Evolutionary conservation across 2,329 filamentous ascomycete species (phyloP), one percentile per base, ranked within the genome.

Genomic region (Waltergamsia citrina): DNA sequence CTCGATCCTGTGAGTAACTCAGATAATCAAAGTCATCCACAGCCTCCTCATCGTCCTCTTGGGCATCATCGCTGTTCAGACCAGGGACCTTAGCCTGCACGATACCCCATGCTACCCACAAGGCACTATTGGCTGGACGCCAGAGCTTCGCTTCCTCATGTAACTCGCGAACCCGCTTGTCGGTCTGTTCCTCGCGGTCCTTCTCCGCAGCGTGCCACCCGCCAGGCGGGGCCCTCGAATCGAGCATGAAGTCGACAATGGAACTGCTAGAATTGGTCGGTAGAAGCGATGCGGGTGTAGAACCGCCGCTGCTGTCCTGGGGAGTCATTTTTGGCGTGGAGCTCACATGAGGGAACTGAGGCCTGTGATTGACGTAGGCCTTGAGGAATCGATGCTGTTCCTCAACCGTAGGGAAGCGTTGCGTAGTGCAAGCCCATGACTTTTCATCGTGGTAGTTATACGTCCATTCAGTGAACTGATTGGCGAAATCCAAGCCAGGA

Each of bases 381-480:
- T 78, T 75, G 48, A 98, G 69, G 57, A 95, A 95, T 23, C 82
- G 81, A 40, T 73, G 71, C 52, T 95, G 92, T 55, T 95, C 81
- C 36, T 88, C 83, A 0, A 69, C 60, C 0, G 69, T 85, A 0
- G 92, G 92, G 57, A 94, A 98, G 34, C 63, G 58, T 34, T 63
- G 61, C 5, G 72, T 72, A 48, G 81, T 77, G 66, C 85, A 90
- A 18, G 67, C 74, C 62, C 75, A 77, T 1, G 85, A 65, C 19
- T 65, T 62, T 4, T 74, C 58, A 51, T 92, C 79, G 53, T 95
- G 88, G 59, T 98, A 98, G 59, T 98, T 90, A 67, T 96, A 96
- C 47, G 85, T 84, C 92, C 92, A 98, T 60, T 98, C 92, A 1
- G 85, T 84, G 59, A 98, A 98, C 59, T 98, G 92, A 55, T 98